phyloP scores from a whole-genome alignment of 2,329 filamentous ascomycete genomes.

The Apiospora sp. region DNA sequence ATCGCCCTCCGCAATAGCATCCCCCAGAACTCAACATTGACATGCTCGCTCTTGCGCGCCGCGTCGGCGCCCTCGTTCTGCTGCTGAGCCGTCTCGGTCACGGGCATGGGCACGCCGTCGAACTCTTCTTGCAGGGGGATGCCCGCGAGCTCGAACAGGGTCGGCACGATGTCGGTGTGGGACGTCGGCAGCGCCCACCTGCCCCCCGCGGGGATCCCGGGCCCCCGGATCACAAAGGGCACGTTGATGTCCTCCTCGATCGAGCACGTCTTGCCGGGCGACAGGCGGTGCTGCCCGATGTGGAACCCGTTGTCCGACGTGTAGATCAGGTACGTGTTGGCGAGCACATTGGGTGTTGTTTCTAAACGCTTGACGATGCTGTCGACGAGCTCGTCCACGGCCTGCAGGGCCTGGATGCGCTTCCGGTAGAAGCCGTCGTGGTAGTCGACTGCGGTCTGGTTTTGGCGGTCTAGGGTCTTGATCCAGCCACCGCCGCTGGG shows the following conservation, averaged over 20 bases:
- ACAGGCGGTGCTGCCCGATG: slow-evolving; percentile 64
- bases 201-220: slow-evolving; percentile 55
- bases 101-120: slow-evolving; percentile 58
- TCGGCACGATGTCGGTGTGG: slow-evolving; percentile 64
- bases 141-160: slow-evolving; percentile 53
- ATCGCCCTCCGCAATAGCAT: slow-evolving; percentile 21
- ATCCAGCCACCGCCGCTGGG: slow-evolving; percentile 52
- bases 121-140: slow-evolving; percentile 53
- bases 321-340: slow-evolving; percentile 66
- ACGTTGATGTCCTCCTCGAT: slow-evolving; percentile 68
- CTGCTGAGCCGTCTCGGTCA: slow-evolving; percentile 38
- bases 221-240: slow-evolving; percentile 66
- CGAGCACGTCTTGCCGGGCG: slow-evolving; percentile 64
- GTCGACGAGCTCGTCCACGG: slow-evolving; percentile 63
- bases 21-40: slow-evolving; percentile 62
- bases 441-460: slow-evolving; percentile 55
- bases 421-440: slow-evolving; percentile 61
- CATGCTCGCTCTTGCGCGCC: slow-evolving; percentile 51
- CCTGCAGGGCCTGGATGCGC: slow-evolving; percentile 58
- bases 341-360: slow-evolving; percentile 63
- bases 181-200: slow-evolving; percentile 57
- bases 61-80: slow-evolving; percentile 6
- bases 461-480: slow-evolving; percentile 50
- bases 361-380: slow-evolving; percentile 51
- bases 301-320: slow-evolving; percentile 68